Evolutionary conservation across 1,284 basidiomycete genomes (phyloP).

Genomic region (Ganoderma lucidum): DNA sequence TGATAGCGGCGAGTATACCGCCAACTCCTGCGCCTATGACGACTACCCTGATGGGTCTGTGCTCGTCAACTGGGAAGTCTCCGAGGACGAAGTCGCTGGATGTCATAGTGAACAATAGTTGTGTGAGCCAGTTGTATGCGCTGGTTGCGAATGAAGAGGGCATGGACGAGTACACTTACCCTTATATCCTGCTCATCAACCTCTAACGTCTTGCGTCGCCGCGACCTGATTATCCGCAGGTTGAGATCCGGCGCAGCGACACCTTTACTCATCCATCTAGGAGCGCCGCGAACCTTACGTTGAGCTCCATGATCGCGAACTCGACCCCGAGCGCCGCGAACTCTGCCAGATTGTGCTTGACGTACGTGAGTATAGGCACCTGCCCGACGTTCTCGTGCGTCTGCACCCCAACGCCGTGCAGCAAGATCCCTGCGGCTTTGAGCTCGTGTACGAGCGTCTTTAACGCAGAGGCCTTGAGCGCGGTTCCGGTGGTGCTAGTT

Average conservation of each 20-base stretch:
- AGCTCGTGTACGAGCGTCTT: conserved; percentile 57
- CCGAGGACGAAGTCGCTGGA: no score
- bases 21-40: conserved; percentile 63
- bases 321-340: conserved; percentile 63
- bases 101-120: no score
- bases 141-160: no score
- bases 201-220: no score
- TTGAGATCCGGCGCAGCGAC: no score
- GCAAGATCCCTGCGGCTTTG: conserved; percentile 53
- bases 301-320: conserved; percentile 68
- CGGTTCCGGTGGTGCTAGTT: conserved; percentile 57
- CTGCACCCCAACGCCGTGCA: conserved; percentile 65
- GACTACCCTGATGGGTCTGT: conserved; percentile 49
- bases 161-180: no score
- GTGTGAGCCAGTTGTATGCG: no score
- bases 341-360: conserved; percentile 52
- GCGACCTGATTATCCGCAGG: no score
- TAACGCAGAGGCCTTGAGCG: conserved; percentile 60
- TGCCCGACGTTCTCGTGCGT: conserved; percentile 59
- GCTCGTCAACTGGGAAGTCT: no score
- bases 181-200: no score
- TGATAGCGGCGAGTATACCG: conserved; percentile 63
- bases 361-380: conserved; percentile 46
- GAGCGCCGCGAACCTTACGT: conserved; percentile 59
- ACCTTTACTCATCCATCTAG: conserved; percentile 26